Conservation (phyloP, 78 protist genomes). For the Emiliania huxleyi region DNA sequence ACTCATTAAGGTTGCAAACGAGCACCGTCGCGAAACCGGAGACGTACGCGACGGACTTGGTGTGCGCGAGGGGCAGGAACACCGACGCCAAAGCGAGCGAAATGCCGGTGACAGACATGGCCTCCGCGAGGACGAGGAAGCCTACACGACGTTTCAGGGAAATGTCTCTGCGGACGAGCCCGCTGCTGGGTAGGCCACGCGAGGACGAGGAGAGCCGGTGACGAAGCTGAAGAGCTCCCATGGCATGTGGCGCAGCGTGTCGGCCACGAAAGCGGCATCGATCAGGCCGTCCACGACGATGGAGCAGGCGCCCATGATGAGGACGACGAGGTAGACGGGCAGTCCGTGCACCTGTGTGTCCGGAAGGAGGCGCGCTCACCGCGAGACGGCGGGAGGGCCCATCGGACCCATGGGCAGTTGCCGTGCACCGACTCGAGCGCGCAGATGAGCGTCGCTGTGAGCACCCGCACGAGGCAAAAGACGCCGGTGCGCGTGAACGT, state of each 20-base stretch:
- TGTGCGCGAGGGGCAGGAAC: background rate
- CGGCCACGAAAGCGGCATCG: background rate
- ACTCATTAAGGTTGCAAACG: background rate
- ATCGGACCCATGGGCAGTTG: background rate
- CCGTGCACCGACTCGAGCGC: background rate
- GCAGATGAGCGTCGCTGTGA: background rate
- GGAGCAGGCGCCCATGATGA: background rate
- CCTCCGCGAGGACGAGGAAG: conserved; percentile 6
- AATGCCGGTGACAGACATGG: background rate
- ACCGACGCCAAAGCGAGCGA: background rate
- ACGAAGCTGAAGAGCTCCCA: background rate
- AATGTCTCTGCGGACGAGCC: no score
- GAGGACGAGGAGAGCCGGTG: conserved; percentile 3
- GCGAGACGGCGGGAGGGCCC: no score
- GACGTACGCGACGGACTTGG: background rate
- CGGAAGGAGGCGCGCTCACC: no score
- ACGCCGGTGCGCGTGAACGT: background rate
- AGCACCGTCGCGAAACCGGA: background rate
- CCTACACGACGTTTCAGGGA: no score
- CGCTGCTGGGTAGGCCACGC: no score
- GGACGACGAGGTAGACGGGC: background rate
- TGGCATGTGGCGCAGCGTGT: background rate
- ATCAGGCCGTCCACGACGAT: background rate
- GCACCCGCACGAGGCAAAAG: background rate
- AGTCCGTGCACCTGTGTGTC: no score